Percentiles rank a stretch among this genome's conserved stretches.
These are phyloP conservation scores for Macrolepiota fuliginosa DNA, from an alignment of 768 basidiomycete species.

Conservation along the genomic window DNA sequence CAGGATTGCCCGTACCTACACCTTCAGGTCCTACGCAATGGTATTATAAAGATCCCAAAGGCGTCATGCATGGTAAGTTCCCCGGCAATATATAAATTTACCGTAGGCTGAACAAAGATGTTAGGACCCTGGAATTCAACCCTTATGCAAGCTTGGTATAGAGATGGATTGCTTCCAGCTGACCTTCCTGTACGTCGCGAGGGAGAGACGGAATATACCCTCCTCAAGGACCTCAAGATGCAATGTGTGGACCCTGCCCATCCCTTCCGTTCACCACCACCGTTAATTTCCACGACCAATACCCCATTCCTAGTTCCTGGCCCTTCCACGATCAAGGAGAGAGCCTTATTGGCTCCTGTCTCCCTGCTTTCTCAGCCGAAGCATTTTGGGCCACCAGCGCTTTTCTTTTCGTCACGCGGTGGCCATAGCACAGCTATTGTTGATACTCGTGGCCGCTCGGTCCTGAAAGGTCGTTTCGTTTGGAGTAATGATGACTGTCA, in stretches of 20 bases:
- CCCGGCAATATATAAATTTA: constrained; percentile 12
- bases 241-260: constrained; percentile 81
- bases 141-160: constrained; percentile 88
- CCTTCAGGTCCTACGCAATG: constrained; percentile 69
- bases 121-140: constrained; percentile 86
- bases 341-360: constrained; percentile 66
- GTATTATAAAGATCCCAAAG: constrained; percentile 85
- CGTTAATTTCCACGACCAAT: constrained; percentile 27
- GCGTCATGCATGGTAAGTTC: constrained; percentile 68
- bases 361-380: constrained; percentile 76
- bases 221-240: constrained; percentile 71
- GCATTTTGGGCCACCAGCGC: constrained; percentile 83
- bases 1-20: constrained; percentile 73
- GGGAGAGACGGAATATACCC: constrained; percentile 63
- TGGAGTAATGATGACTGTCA: constrained; percentile 73
- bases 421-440: constrained; percentile 88
- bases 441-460: constrained; percentile 81
- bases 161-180: constrained; percentile 77
- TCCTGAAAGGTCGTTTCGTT: constrained; percentile 74
- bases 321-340: constrained; percentile 32
- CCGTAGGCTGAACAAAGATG: background rate
- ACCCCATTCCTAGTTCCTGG: constrained; percentile 27
- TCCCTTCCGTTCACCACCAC: constrained; percentile 55
- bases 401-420: constrained; percentile 87
- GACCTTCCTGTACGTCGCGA: constrained; percentile 81